Percentiles rank a stretch among this genome's conserved stretches.
These are phyloP conservation scores for Rhizomucor miehei DNA, from an alignment of 371 early-diverging fungal species.

Conservation along the genomic window DNA sequence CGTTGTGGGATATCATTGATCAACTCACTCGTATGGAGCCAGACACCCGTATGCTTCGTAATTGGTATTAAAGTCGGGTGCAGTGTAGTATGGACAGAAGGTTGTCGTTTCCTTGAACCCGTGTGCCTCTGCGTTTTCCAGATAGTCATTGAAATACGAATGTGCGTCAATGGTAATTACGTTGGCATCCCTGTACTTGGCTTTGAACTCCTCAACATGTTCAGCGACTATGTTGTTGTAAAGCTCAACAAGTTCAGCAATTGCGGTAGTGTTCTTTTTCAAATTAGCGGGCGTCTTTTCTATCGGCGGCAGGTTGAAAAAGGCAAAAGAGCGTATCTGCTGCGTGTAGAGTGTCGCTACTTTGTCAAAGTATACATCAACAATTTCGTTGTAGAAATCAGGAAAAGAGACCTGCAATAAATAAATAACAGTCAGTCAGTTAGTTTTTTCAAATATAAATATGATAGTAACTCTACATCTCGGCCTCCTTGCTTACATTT, in stretches of 20 bases:
- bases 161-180: conserved; percentile 13
- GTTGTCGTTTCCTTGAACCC: conserved; percentile 10
- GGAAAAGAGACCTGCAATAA: conserved; percentile 9
- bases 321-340: conserved; percentile 8
- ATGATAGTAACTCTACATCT: too few species aligned
- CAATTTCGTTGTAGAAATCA: conserved; percentile 8
- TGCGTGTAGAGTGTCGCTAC: conserved; percentile 8
- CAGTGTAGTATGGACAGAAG: conserved; percentile 13
- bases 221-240: conserved; percentile 10
- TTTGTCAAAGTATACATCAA: conserved; percentile 10
- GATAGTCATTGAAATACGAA: conserved; percentile 3
- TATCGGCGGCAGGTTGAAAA: conserved; percentile 15
- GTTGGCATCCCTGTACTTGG: conserved; percentile 11
- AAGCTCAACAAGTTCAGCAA: conserved; percentile 1
- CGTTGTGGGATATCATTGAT: too few species aligned
- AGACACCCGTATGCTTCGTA: conserved; percentile 15
- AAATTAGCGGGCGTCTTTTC: conserved; percentile 10
- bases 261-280: background rate
- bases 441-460: too few species aligned
- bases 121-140: conserved; percentile 8
- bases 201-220: conserved; percentile 6
- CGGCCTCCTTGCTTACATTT: background rate
- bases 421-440: background rate
- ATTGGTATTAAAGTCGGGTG: conserved; percentile 16
- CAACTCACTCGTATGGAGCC: conserved; percentile 13